Percentiles rank a stretch among this genome's conserved stretches.
phyloP scores from a whole-genome alignment of 495 filamentous ascomycete species.

The Opeltia flavorubescens region DNA sequence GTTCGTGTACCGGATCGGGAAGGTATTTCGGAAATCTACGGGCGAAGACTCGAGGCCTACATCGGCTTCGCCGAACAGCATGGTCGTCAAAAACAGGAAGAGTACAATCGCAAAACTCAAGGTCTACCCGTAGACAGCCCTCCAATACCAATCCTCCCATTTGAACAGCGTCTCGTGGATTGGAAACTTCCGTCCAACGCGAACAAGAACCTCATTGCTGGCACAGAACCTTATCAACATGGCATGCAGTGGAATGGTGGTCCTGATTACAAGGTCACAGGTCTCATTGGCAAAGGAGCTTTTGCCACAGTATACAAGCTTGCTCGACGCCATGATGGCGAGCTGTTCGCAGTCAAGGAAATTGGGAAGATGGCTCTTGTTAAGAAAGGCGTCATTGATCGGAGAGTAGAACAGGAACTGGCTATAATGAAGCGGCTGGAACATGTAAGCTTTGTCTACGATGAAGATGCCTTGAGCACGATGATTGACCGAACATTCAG shows the following conservation, averaged over 20 bases:
- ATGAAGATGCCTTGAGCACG: not conserved
- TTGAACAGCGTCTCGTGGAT: not conserved
- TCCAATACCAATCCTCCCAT: not conserved
- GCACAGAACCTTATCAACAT: constrained; percentile 26
- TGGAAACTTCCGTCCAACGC: not conserved
- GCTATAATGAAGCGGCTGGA: constrained; percentile 72
- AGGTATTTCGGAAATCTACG: constrained; percentile 34
- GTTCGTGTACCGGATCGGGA: constrained; percentile 70
- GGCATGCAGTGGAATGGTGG: constrained; percentile 72
- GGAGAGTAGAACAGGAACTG: constrained; percentile 89
- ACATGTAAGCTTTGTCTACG: constrained; percentile 47
- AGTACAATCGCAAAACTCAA: not conserved
- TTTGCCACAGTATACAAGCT: constrained; percentile 87
- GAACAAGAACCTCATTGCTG: constrained; percentile 4
- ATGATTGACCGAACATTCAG: constrained; percentile 29
- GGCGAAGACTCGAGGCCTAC: constrained; percentile 42
- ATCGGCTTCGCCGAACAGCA: constrained; percentile 19
- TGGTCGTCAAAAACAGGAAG: constrained; percentile 13
- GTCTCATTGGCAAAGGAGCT: constrained; percentile 75
- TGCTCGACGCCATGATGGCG: constrained; percentile 62
- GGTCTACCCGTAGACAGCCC: not conserved
- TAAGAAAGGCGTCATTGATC: constrained; percentile 71
- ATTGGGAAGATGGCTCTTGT: constrained; percentile 80
- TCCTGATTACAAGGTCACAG: constrained; percentile 64
- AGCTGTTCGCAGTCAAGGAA: constrained; percentile 78